Percentiles rank a stretch among this genome's conserved stretches.
Conservation (phyloP, 306 rosid species). For the Prunus dulcis region DNA sequence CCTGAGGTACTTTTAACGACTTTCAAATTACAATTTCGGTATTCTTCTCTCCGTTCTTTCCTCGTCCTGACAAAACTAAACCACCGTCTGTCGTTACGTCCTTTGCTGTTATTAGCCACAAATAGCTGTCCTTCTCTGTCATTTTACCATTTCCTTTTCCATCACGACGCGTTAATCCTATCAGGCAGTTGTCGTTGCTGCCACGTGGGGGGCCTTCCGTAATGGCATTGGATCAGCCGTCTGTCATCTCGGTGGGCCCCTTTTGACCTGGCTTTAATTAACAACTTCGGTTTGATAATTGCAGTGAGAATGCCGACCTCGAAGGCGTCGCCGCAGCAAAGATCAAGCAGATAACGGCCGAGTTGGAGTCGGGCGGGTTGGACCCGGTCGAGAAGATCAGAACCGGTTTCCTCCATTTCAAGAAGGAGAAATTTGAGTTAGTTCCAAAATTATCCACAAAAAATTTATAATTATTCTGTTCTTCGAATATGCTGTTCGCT, state of each 20-base stretch:
- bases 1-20: slow-evolving; percentile 48
- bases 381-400: slow-evolving; percentile 66
- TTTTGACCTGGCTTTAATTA: background rate
- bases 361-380: slow-evolving; percentile 31
- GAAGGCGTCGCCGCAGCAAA: slow-evolving; percentile 60
- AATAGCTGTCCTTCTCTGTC: slow-evolving; percentile 17
- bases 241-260: slow-evolving; percentile 9
- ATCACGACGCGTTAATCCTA: background rate
- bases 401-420: slow-evolving; percentile 70
- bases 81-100: background rate
- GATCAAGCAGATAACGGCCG: slow-evolving; percentile 71
- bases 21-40: background rate
- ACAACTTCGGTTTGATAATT: background rate
- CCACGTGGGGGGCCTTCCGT: slow-evolving; percentile 13
- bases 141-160: background rate
- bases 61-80: background rate
- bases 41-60: background rate
- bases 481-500: slow-evolving; percentile 28
- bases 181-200: background rate
- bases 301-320: slow-evolving; percentile 60
- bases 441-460: background rate
- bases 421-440: slow-evolving; percentile 73
- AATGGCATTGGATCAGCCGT: slow-evolving; percentile 6
- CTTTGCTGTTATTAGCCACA: background rate
- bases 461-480: background rate